Percentiles rank a stretch among this genome's conserved stretches.
phyloP scores from a whole-genome alignment of 2,329 filamentous ascomycete genomes.

The Pseudohalonectria lignicola region DNA sequence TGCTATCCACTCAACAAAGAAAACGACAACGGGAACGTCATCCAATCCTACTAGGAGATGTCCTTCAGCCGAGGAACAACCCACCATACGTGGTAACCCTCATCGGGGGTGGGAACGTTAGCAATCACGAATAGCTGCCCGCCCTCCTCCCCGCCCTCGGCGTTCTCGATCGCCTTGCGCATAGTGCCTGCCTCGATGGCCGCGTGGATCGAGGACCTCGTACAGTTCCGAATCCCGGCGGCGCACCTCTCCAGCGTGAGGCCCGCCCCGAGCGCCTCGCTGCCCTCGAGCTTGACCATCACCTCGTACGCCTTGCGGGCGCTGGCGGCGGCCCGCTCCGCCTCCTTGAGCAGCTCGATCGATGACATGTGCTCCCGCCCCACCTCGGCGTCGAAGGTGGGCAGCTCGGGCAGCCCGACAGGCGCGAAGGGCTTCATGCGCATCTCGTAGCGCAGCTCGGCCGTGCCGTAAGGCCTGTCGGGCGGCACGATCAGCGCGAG shows the following conservation, averaged over 20 bases:
- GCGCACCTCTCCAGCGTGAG: constrained; percentile 50
- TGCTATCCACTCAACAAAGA: too few relatives aligned
- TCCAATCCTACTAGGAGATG: too few relatives aligned
- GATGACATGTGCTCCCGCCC: constrained; percentile 26
- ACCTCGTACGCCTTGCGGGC: constrained; percentile 46
- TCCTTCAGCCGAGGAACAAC: constrained; percentile 43
- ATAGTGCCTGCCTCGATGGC: constrained; percentile 52
- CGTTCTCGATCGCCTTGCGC: constrained; percentile 40
- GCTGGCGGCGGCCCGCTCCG: constrained; percentile 32
- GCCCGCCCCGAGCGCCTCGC: constrained; percentile 43
- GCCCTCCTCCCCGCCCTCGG: constrained; percentile 11
- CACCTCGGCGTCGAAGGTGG: constrained; percentile 43
- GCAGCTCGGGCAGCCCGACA: constrained; percentile 57
- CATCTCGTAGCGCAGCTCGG: constrained; percentile 63
- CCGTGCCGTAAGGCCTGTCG: constrained; percentile 53
- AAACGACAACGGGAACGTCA: too few relatives aligned
- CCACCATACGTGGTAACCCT: constrained; percentile 55
- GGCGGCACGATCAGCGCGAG: constrained; percentile 39
- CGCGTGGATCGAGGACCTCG: constrained; percentile 61
- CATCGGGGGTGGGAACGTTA: constrained; percentile 39
- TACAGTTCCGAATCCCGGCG: constrained; percentile 43
- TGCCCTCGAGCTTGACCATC: constrained; percentile 36
- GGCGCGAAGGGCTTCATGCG: constrained; percentile 76
- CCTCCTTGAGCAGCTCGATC: constrained; percentile 26
- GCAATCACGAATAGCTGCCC: too few relatives aligned